These are phyloP conservation scores for Eutrema japonicum DNA, from an alignment of 345 rosid species.

Conservation along the genomic window DNA sequence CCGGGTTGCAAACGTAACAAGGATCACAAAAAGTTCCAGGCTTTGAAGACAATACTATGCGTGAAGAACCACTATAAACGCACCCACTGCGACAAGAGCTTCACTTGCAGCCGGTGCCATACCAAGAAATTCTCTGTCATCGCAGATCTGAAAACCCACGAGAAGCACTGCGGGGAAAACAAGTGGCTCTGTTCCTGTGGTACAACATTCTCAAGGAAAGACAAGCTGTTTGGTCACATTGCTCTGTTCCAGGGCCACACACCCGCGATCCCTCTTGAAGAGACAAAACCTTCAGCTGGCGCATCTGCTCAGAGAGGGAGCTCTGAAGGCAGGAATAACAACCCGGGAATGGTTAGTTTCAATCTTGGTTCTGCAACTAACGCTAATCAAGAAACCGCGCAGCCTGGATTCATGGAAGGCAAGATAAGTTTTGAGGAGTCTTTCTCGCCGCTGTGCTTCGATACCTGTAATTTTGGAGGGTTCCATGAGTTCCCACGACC, in stretches of 20 bases:
- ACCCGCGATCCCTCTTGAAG: slow-evolving; percentile 87
- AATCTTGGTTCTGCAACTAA: slow-evolving; percentile 47
- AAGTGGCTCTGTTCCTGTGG: slow-evolving; percentile 99
- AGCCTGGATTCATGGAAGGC: slow-evolving; percentile 50
- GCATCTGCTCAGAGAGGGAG: slow-evolving; percentile 52
- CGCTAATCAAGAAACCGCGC: slow-evolving; percentile 47
- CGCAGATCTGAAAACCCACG: slow-evolving; percentile 97
- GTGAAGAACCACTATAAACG: slow-evolving; percentile 98
- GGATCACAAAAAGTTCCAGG: slow-evolving; percentile 96
- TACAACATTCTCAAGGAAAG: slow-evolving; percentile 96
- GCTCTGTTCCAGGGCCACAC: slow-evolving; percentile 97
- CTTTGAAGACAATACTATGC: slow-evolving; percentile 86
- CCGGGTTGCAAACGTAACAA: slow-evolving; percentile 95
- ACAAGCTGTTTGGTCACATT: slow-evolving; percentile 94
- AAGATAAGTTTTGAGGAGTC: slow-evolving; percentile 63
- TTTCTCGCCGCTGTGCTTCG: slow-evolving; percentile 76
- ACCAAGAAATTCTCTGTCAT: slow-evolving; percentile 91
- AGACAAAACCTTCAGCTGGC: slow-evolving; percentile 49
- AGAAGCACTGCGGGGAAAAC: slow-evolving; percentile 97
- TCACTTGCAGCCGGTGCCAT: slow-evolving; percentile 87
- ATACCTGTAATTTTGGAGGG: slow-evolving; percentile 76
- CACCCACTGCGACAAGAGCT: slow-evolving; percentile 95
- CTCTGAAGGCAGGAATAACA: slow-evolving; percentile 43
- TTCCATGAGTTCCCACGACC: slow-evolving; percentile 82
- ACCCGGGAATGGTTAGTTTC: slow-evolving; percentile 36